Evolutionary conservation across 805 yeast genomes (phyloP).

Genomic region (Suhomyces emberorum): DNA sequence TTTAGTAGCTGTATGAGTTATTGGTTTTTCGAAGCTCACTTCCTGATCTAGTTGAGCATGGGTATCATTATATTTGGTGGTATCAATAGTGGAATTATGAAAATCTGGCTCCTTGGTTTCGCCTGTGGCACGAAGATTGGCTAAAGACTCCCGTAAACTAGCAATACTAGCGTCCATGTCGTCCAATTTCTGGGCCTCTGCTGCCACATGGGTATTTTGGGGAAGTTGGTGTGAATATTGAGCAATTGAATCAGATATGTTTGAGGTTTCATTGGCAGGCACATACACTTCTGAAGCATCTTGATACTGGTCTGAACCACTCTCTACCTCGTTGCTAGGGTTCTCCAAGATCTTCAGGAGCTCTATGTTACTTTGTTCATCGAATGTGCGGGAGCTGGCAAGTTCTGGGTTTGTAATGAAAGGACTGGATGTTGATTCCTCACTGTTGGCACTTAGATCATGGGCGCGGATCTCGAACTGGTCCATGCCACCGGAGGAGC

Average conservation of each 20-base stretch:
- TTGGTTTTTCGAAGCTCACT: constrained; percentile 13
- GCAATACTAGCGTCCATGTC: constrained; percentile 14
- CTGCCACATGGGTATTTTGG: neutral
- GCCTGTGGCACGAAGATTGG: constrained; percentile 5
- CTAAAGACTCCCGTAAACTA: constrained; percentile 11
- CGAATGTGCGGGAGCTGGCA: neutral
- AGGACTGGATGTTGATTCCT: constrained; percentile 11
- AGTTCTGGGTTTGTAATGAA: constrained; percentile 11
- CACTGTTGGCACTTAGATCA: too few species aligned
- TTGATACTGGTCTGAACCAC: constrained; percentile 2
- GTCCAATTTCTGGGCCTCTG: constrained; percentile 1
- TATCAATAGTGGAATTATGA: constrained; percentile 13
- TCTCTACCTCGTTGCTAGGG: neutral
- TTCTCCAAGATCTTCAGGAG: neutral
- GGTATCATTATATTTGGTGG: constrained; percentile 18
- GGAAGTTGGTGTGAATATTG: too few species aligned
- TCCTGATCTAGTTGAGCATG: constrained; percentile 22
- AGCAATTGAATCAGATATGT: too few species aligned
- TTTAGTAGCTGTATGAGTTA: constrained; percentile 6
- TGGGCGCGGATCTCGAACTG: too few species aligned
- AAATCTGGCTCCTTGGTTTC: constrained; percentile 1
- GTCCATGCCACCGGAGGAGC: too few species aligned
- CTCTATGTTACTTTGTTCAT: neutral
- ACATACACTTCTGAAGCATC: constrained; percentile 2
- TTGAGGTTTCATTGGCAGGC: neutral